Evolutionary conservation across 2,329 filamentous ascomycete species (phyloP), one percentile per base, ranked within the genome.

Genomic region (Coleophoma eucalyptorum): DNA sequence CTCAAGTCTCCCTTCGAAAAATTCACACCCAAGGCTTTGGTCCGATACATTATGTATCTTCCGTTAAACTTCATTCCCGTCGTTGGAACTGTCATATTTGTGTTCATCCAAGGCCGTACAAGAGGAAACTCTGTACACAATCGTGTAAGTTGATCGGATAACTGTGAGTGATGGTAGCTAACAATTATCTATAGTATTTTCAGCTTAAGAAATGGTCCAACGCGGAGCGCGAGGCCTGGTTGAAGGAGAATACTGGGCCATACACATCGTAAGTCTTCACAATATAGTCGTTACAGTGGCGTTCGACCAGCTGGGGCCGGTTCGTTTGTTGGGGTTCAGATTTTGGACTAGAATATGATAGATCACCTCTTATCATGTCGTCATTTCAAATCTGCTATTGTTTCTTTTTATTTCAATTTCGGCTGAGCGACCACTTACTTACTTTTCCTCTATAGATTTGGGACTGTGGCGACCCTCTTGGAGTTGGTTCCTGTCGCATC

Each of bases 21-120:
- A 55, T 81, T 81, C 59, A 77, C 76, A 26, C 75, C 76, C 26
- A 81, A 75, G 61, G 83, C 86, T 7, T 69, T 96, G 42, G 72
- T 96, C 37, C 78, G 89, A 40, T 67, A 65, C 50, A 33, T 63
- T 56, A 81, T 97, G 72, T 94, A 95, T 66, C 76, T 96, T 40
- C 92, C 93, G 11, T 77, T 97, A 54, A 97, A 97, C 72, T 91
- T 96, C 65, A 91, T 97, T 48, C 93, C 93, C 0, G 79, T 97
- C 0, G 81, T 96, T 16, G 93, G 93, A 5, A 96, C 92, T 0
- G 73, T 84, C 7, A 72, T 91, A 4, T 97, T 96, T 68, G 79
- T 97, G 33, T 67, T 87, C 26, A 66, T 95, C 15, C 90, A 96
- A 68, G 87, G 86, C 68, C 69, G 68, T 50, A 44, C 43, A 10